These are phyloP conservation scores for Exophiala calicioides DNA, from an alignment of 2,329 filamentous ascomycete genomes.

Conservation along the genomic window DNA sequence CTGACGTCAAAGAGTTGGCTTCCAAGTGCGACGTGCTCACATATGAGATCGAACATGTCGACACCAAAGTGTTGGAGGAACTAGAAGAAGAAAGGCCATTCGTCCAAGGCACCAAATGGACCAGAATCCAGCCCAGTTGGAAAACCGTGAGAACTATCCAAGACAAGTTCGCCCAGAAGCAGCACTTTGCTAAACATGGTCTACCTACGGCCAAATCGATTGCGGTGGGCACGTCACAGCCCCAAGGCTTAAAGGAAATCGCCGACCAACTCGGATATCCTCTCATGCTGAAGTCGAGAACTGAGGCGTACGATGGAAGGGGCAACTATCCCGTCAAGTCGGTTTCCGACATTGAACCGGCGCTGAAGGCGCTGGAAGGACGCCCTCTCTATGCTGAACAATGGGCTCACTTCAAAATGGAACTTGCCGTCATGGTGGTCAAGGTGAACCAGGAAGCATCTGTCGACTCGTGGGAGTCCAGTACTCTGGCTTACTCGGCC, in stretches of 20 bases:
- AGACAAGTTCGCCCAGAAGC: slow-evolving; percentile 83
- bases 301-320: slow-evolving; percentile 77
- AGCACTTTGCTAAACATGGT: slow-evolving; percentile 63
- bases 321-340: slow-evolving; percentile 68
- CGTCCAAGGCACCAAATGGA: slow-evolving; percentile 29
- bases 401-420: slow-evolving; percentile 81
- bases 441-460: slow-evolving; percentile 71
- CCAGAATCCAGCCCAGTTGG: slow-evolving; percentile 70
- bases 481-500: slow-evolving; percentile 71
- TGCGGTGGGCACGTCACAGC: slow-evolving; percentile 57
- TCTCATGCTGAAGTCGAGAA: slow-evolving; percentile 83
- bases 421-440: slow-evolving; percentile 92
- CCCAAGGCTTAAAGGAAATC: slow-evolving; percentile 51
- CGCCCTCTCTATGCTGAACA: slow-evolving; percentile 84
- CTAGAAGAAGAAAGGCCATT: slow-evolving; percentile 52
- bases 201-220: slow-evolving; percentile 69
- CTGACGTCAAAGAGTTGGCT: slow-evolving; percentile 74
- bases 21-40: slow-evolving; percentile 73
- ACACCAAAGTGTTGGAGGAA: slow-evolving; percentile 78
- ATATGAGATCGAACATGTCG: slow-evolving; percentile 89
- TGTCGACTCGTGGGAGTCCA: slow-evolving; percentile 44
- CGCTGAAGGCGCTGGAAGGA: slow-evolving; percentile 67
- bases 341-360: slow-evolving; percentile 62
- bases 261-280: slow-evolving; percentile 68
- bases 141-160: slow-evolving; percentile 78